phyloP scores from a whole-genome alignment of 2,329 filamentous ascomycete species.

The Xylaria sp. region DNA sequence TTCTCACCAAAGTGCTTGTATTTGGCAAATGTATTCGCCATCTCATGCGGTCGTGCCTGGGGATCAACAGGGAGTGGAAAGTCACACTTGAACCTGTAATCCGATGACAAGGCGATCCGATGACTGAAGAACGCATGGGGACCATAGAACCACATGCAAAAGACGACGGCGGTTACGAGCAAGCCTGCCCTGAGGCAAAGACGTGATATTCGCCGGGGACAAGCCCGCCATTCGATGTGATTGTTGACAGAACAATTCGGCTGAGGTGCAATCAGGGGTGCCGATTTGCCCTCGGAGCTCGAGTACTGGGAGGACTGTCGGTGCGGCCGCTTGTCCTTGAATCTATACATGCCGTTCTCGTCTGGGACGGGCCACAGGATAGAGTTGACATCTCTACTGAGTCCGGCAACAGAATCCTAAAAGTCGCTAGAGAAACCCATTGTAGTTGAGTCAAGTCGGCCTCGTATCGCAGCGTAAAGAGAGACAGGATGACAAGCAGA shows the following conservation, averaged over 20 bases:
- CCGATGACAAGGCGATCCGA: not conserved
- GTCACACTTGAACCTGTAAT: not conserved
- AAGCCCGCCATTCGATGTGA: not conserved
- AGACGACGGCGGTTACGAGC: not conserved
- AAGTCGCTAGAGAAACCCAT: constrained; percentile 16
- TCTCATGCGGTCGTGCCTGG: constrained; percentile 10
- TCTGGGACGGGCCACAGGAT: constrained; percentile 8
- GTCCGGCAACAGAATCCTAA: constrained; percentile 13
- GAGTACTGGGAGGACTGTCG: not conserved
- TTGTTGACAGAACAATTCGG: not conserved
- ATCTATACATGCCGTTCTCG: constrained; percentile 11
- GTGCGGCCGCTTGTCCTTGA: constrained; percentile 10
- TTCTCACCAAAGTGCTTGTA: constrained; percentile 38
- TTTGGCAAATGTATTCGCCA: constrained; percentile 35
- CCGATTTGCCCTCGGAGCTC: constrained; percentile 4
- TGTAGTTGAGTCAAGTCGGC: not conserved
- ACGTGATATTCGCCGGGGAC: constrained; percentile 4
- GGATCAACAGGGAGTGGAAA: constrained; percentile 3
- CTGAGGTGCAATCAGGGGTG: not conserved
- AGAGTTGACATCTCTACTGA: constrained; percentile 8
- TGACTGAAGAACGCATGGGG: not conserved
- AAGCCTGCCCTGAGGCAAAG: not conserved
- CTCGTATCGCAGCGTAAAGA: not conserved
- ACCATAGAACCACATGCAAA: not conserved
- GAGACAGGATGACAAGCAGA: not conserved